Percentiles rank a stretch among this genome's conserved stretches.
These are phyloP conservation scores for Trichoderma brevicompactum DNA, from an alignment of 2,329 filamentous ascomycete genomes.

Conservation along the genomic window DNA sequence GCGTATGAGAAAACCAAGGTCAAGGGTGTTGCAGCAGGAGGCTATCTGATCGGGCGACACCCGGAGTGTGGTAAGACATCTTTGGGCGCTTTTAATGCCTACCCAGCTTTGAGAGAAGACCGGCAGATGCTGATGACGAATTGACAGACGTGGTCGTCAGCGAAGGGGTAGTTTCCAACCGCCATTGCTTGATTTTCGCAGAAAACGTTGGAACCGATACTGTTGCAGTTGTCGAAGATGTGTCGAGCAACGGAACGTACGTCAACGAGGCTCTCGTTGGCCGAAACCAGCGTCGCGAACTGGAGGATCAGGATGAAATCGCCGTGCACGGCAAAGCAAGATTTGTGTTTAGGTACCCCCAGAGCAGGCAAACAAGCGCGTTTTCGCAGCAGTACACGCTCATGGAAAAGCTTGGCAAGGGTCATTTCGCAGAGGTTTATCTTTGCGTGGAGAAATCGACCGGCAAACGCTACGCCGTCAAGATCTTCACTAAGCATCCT, in stretches of 20 bases:
- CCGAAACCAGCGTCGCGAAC: constrained; percentile 85
- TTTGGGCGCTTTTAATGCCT: not conserved
- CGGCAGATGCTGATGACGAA: not conserved
- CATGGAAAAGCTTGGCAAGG: constrained; percentile 85
- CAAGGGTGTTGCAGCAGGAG: constrained; percentile 69
- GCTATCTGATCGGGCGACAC: constrained; percentile 91
- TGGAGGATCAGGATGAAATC: constrained; percentile 89
- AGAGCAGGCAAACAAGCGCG: constrained; percentile 70
- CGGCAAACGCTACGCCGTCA: constrained; percentile 85
- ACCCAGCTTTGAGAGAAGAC: not conserved
- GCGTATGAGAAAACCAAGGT: constrained; percentile 66
- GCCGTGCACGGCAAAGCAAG: constrained; percentile 81
- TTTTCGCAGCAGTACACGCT: constrained; percentile 89
- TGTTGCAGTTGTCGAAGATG: constrained; percentile 82
- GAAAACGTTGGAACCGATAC: constrained; percentile 62
- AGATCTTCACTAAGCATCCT: constrained; percentile 86
- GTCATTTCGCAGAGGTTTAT: constrained; percentile 93
- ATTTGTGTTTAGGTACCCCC: constrained; percentile 91
- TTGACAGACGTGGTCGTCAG: constrained; percentile 69
- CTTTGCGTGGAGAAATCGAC: constrained; percentile 84
- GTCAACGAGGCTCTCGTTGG: constrained; percentile 91
- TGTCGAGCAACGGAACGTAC: constrained; percentile 96
- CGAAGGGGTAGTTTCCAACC: constrained; percentile 83
- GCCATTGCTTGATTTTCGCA: constrained; percentile 72
- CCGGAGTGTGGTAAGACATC: constrained; percentile 80